Evolutionary conservation across 2,329 filamentous ascomycete species (phyloP).

Genomic region (Aureobasidium sp.): DNA sequence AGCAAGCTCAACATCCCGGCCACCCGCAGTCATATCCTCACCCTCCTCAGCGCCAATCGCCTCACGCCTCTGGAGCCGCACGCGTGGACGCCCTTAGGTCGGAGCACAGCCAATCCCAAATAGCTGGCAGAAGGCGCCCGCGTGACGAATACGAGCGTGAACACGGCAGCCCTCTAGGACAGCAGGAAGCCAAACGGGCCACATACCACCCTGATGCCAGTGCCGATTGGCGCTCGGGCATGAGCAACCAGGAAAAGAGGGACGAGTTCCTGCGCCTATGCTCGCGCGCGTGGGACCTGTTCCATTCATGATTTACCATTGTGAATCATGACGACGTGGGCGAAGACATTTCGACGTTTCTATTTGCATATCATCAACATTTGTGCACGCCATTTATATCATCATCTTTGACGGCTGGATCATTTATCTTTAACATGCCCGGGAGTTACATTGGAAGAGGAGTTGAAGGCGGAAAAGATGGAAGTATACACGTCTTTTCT

Average conservation of each 20-base stretch:
- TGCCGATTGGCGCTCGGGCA: constrained; percentile 57
- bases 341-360: neutral
- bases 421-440: constrained; percentile 1
- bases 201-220: constrained; percentile 13
- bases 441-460: neutral
- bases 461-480: constrained; percentile 3
- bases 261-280: constrained; percentile 86
- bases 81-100: constrained; percentile 12
- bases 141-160: constrained; percentile 87
- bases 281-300: constrained; percentile 88
- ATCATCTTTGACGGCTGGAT: constrained; percentile 10
- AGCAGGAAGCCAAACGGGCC: constrained; percentile 54
- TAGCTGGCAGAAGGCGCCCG: constrained; percentile 58
- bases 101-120: constrained; percentile 20
- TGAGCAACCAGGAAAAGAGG: constrained; percentile 80
- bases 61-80: constrained; percentile 17
- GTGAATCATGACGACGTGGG: neutral
- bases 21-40: constrained; percentile 14
- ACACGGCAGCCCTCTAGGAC: constrained; percentile 75
- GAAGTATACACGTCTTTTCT: neutral
- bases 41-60: constrained; percentile 14
- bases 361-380: constrained; percentile 4
- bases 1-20: constrained; percentile 12
- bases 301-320: constrained; percentile 47
- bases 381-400: constrained; percentile 4